Conservation (phyloP, 345 rosid genomes). For the Boechera stricta region DNA sequence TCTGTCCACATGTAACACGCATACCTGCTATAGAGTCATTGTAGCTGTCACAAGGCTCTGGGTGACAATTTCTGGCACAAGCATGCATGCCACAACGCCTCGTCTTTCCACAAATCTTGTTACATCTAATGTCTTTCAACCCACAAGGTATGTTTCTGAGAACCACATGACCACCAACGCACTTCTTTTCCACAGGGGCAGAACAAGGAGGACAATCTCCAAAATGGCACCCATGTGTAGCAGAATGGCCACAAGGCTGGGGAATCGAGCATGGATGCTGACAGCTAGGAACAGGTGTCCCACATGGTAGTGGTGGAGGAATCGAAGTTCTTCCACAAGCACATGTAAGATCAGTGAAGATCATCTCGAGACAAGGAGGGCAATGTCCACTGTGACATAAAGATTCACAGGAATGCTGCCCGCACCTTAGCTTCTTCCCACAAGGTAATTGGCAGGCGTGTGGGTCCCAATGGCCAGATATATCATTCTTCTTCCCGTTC, state of each 20-base stretch:
- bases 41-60: constrained; percentile 68
- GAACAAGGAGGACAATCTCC: constrained; percentile 99
- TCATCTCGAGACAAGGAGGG: constrained; percentile 91
- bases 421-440: constrained; percentile 91
- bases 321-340: constrained; percentile 92
- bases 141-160: constrained; percentile 97
- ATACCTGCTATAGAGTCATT: constrained; percentile 48
- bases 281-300: constrained; percentile 87
- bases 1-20: constrained; percentile 87
- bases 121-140: constrained; percentile 89
- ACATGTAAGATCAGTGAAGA: constrained; percentile 86
- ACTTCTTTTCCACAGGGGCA: constrained; percentile 85
- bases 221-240: constrained; percentile 95
- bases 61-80: constrained; percentile 85
- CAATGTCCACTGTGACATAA: constrained; percentile 97
- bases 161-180: constrained; percentile 93
- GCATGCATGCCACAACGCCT: constrained; percentile 97
- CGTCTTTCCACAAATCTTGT: constrained; percentile 87
- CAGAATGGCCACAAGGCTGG: constrained; percentile 85
- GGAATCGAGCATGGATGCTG: constrained; percentile 81
- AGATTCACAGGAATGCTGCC: constrained; percentile 87
- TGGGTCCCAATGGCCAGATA: constrained; percentile 74
- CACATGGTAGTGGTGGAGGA: constrained; percentile 97
- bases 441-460: constrained; percentile 89
- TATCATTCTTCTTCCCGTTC: constrained; percentile 48